phyloP scores from a whole-genome alignment of 805 yeast genomes.

The Candida arabinofermentans region DNA sequence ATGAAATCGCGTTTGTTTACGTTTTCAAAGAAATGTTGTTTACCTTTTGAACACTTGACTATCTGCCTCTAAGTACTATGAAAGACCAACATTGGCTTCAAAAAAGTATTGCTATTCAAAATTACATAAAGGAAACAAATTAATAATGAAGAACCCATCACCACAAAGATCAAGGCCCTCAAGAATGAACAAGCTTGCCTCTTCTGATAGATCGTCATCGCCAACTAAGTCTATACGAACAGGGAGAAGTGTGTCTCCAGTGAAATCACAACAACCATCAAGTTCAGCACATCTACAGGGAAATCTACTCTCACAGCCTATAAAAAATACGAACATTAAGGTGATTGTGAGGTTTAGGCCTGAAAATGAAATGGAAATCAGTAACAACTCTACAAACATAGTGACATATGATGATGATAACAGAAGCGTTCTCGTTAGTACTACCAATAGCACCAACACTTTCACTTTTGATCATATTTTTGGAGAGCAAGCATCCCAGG shows the following conservation, averaged over 20 bases:
- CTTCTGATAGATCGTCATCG: not conserved
- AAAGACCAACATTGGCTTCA: too few species aligned
- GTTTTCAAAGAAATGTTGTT: too few species aligned
- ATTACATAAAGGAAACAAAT: not conserved
- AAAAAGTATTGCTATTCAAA: too few species aligned
- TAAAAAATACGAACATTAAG: slow-evolving; percentile 41
- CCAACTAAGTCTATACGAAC: slow-evolving; percentile 1
- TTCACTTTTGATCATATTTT: slow-evolving; percentile 71
- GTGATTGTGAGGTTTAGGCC: slow-evolving; percentile 78
- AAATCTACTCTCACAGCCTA: slow-evolving; percentile 1
- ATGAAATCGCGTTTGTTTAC: not conserved
- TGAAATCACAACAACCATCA: slow-evolving; percentile 6
- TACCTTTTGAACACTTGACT: too few species aligned
- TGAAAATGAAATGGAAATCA: slow-evolving; percentile 26
- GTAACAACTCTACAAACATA: slow-evolving; percentile 7
- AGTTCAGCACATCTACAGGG: not conserved
- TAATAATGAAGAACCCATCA: not conserved
- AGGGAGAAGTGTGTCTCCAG: slow-evolving; percentile 10
- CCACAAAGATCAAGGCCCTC: not conserved
- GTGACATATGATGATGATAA: slow-evolving; percentile 11
- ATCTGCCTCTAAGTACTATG: too few species aligned
- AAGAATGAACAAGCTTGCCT: not conserved
- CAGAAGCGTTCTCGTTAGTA: slow-evolving; percentile 11
- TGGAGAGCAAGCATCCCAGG: slow-evolving; percentile 45
- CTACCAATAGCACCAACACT: slow-evolving; percentile 9